Evolutionary conservation across 768 basidiomycete species (phyloP), one percentile per base, ranked within the genome.

Genomic region (Tulasnella sp.): DNA sequence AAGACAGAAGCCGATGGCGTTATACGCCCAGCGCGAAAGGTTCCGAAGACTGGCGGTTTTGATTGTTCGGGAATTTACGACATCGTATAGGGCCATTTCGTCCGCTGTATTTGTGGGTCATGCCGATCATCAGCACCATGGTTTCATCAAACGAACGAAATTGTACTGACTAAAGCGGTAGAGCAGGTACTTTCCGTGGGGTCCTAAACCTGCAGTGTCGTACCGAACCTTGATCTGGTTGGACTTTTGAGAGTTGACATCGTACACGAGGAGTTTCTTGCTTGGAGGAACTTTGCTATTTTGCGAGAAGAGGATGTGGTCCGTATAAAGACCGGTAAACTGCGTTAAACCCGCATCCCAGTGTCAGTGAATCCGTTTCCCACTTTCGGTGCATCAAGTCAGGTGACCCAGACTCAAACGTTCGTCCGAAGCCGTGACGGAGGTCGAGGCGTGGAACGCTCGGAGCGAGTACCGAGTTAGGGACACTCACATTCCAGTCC

Each of bases 241-340:
- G 2, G 18, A n/a, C 26, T 29, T 75, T 48, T 75, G 74, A 23
- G 74, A 15, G 5, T 75, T 23, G 15, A 75, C n/a, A 67, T 75
- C 57, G 51, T 75, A 75, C 5, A 75, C 51, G 18, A 75, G 51
- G 18, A 75, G 23, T 11, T 57, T 51, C 48, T 42, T 55, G 37
- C 74, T 57, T 6, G 51, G 44, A 11, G 74, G 46, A 37, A 39
- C 23, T 26, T 29, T 75, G 44, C 44, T 51, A 16, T 55, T 57
- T n/a, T 75, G 46, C 26, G 48, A 75, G 51, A 75, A 75, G 46
- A 75, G 51, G 46, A 75, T 75, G 57, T 75, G 74, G 74, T 35
- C 35, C 5, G 74, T 75, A 15, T 75, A 75, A 3, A 75, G 51
- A 7, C 74, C 74, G 46, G 44, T 57, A 39, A 75, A 75, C 55